A percentile compares a stretch with the other conserved stretches of the same genome.
These are phyloP conservation scores for Pseudozyma hubeiensis DNA, from an alignment of 1,284 basidiomycete genomes.

Conservation along the genomic window DNA sequence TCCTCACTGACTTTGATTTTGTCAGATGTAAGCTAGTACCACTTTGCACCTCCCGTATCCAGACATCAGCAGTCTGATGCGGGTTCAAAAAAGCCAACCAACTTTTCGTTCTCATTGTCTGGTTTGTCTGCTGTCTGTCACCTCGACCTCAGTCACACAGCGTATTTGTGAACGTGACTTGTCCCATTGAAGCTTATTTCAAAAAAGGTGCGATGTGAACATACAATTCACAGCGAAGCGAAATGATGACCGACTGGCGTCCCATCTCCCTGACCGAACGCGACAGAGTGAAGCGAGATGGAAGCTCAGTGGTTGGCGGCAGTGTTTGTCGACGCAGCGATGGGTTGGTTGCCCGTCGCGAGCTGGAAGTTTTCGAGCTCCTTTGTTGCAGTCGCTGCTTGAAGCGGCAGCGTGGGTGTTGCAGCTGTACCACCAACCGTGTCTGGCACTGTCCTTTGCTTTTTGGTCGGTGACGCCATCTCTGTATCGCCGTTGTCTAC, in stretches of 20 bases:
- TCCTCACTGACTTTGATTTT: constrained; percentile 4
- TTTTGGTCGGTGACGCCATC: constrained; percentile 48
- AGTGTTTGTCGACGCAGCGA: constrained; percentile 39
- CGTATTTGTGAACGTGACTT: too few species aligned
- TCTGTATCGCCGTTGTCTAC: constrained; percentile 35
- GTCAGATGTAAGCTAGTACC: constrained; percentile 49
- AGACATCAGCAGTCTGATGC: neutral
- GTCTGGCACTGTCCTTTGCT: constrained; percentile 30
- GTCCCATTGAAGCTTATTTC: too few species aligned
- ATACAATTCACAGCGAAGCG: too few species aligned
- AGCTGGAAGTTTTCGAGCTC: constrained; percentile 55
- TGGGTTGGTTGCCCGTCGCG: constrained; percentile 45
- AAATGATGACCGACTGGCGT: too few species aligned
- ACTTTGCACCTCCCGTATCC: constrained; percentile 7
- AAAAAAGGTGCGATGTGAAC: too few species aligned
- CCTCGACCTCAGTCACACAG: neutral
- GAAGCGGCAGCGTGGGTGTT: constrained; percentile 44
- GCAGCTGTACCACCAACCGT: neutral
- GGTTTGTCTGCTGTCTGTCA: neutral
- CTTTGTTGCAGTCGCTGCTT: constrained; percentile 37
- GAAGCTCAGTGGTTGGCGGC: constrained; percentile 32
- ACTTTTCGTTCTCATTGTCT: constrained; percentile 9
- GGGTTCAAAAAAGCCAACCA: constrained; percentile 7
- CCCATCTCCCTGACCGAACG: too few species aligned
- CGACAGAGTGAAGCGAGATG: constrained; percentile 1